phyloP scores from a whole-genome alignment of 768 basidiomycete species.

The Lyophyllum atratum region DNA sequence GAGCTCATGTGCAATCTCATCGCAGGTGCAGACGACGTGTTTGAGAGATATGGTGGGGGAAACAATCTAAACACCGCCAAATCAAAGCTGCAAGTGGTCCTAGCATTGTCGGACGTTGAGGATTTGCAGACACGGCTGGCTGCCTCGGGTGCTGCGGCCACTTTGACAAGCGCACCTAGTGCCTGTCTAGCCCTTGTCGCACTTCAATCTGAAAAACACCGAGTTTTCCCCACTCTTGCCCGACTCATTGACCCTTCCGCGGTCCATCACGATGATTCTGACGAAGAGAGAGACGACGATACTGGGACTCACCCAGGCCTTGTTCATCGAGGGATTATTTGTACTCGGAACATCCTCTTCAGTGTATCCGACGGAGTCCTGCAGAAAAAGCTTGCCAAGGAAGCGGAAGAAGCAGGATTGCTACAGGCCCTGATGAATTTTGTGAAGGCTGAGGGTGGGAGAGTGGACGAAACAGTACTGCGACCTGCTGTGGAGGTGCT shows the following conservation, averaged over 20 bases:
- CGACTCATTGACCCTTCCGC: constrained; percentile 65
- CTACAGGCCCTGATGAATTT: constrained; percentile 51
- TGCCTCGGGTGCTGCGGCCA: constrained; percentile 89
- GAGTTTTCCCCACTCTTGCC: constrained; percentile 65
- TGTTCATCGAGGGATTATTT: constrained; percentile 78
- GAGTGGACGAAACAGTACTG: constrained; percentile 37
- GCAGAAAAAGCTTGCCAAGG: constrained; percentile 46
- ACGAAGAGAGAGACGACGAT: constrained; percentile 35
- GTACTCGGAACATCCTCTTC: constrained; percentile 61
- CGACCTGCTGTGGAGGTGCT: constrained; percentile 53
- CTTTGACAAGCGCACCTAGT: constrained; percentile 61
- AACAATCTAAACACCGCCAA: constrained; percentile 35
- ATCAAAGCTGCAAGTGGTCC: constrained; percentile 76
- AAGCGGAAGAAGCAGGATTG: constrained; percentile 56
- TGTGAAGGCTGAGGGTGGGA: constrained; percentile 41
- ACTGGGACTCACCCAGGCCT: constrained; percentile 55
- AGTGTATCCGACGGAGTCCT: constrained; percentile 42
- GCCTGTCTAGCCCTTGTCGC: constrained; percentile 64
- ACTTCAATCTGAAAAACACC: constrained; percentile 65
- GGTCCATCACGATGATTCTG: constrained; percentile 30
- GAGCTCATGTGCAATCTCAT: constrained; percentile 94
- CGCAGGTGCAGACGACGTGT: constrained; percentile 72
- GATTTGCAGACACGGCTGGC: constrained; percentile 85
- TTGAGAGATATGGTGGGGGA: constrained; percentile 66
- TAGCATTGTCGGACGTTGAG: constrained; percentile 85